Percentiles rank a stretch among this genome's conserved stretches.
Evolutionary conservation across 768 basidiomycete genomes (phyloP).

Genomic region (Pluteus cervinus): DNA sequence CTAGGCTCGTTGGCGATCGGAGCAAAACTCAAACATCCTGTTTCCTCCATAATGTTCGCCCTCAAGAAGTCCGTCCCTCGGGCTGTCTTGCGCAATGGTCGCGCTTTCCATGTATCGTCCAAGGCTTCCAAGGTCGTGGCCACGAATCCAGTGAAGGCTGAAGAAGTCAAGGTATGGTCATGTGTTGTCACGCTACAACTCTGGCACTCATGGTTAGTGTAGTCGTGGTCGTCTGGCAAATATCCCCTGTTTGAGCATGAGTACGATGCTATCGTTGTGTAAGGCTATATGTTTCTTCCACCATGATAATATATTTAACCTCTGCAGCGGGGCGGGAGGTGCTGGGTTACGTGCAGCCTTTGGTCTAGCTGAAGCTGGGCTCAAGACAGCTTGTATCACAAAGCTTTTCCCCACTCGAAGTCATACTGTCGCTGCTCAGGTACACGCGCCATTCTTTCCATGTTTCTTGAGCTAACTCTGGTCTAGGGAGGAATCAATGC

Average conservation of each 20-base stretch:
- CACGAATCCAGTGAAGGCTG: constrained; percentile 71
- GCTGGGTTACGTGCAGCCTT: constrained; percentile 98
- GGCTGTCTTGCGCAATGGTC: constrained; percentile 40
- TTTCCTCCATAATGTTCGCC: constrained; percentile 38
- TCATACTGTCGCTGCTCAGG: constrained; percentile 98
- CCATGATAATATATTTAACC: constrained; percentile 8
- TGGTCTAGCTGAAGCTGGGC: constrained; percentile 95
- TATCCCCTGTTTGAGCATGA: constrained; percentile 98
- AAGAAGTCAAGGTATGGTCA: constrained; percentile 67
- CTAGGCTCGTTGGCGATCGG: constrained; percentile 23
- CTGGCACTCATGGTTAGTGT: constrained; percentile 13
- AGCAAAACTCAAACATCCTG: constrained; percentile 10
- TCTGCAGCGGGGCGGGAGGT: constrained; percentile 95
- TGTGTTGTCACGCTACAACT: constrained; percentile 6
- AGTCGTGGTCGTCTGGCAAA: constrained; percentile 80
- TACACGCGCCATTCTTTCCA: constrained; percentile 22
- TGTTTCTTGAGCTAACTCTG: constrained; percentile 11
- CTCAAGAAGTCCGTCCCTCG: constrained; percentile 58
- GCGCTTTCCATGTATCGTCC: constrained; percentile 64
- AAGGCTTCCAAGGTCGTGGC: constrained; percentile 56
- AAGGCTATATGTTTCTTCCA: constrained; percentile 29
- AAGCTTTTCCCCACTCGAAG: constrained; percentile 98
- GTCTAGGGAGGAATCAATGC: constrained; percentile 94
- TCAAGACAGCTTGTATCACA: constrained; percentile 99
- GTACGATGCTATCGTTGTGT: constrained; percentile 99